Evolutionary conservation across 805 yeast genomes (phyloP), one percentile per base, ranked within the genome.

Genomic region (Citeromyces matritensis): DNA sequence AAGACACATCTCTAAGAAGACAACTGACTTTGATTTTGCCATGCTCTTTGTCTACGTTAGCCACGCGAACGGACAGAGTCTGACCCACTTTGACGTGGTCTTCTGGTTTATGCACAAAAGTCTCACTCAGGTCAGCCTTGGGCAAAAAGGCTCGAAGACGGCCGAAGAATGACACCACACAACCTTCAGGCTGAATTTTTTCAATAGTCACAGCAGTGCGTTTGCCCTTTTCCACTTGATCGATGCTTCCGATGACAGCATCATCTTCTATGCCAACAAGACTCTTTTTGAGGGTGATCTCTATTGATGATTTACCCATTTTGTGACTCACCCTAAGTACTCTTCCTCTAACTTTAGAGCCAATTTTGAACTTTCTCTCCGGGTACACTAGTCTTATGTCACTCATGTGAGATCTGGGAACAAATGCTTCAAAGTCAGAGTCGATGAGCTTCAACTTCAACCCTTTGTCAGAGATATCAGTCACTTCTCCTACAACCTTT

Each of bases 331-430:
- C 63, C 33, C 55, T 62, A 40, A 83, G 52, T 9, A 84, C 67
- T 55, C 94, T 70, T 38, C 77, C 91, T 43, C 67, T 79, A 21
- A 83, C 82, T 41, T 75, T 79, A 27, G 78, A 60, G 8, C 95
- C 97, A 28, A 76, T 73, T 53, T 81, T 82, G 63, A 77, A 88
- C 45, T 84, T 83, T 60, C 91, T 70, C 55, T 91, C 97, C 5
- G 98, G 98, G 47, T 88, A 78, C 3, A 73, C 71, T 39, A 88
- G 61, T 48, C 73, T 77, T 35, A 80, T 65, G 51, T 91, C 99
- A 41, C 94, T 76, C 52, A 91, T 69, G 44, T 88, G 95, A 15
- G 58, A 47, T 17, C 72, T 60, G 9, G 82, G 77, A 19, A 83
- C 97, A 39, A 66, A 57, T 4, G 84, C 98, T 27, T 66, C 74